Evolutionary conservation across 2,329 filamentous ascomycete species (phyloP).

Genomic region (Tolypocladium cylindrosporum): DNA sequence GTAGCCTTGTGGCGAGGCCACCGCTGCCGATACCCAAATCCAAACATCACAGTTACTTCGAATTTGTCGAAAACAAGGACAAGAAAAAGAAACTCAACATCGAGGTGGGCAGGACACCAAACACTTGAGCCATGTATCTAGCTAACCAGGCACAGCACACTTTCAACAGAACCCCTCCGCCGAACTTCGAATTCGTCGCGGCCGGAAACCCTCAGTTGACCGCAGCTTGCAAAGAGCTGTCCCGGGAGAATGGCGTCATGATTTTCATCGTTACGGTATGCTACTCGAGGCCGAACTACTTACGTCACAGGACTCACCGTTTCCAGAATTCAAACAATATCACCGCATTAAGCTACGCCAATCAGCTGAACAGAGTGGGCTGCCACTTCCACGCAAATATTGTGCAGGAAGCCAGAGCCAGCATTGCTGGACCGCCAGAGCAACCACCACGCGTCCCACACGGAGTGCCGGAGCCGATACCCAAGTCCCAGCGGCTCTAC

Average conservation of each 20-base stretch:
- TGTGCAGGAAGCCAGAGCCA: conserved; percentile 41
- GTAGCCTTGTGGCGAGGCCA: conserved; percentile 26
- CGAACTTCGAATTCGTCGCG: conserved; percentile 53
- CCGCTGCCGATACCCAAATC: conserved; percentile 29
- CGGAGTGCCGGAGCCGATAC: conserved; percentile 43
- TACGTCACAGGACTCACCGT: neutral
- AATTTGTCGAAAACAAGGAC: conserved; percentile 54
- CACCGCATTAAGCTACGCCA: conserved; percentile 29
- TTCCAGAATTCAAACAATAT: conserved; percentile 18
- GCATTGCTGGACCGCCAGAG: conserved; percentile 15
- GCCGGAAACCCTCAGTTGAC: conserved; percentile 53
- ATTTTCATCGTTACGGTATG: conserved; percentile 56
- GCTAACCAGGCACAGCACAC: conserved; percentile 37
- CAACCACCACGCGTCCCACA: conserved; percentile 10
- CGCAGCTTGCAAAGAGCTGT: conserved; percentile 52
- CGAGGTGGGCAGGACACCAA: conserved; percentile 33
- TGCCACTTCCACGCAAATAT: conserved; percentile 51
- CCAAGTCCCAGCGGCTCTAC: conserved; percentile 48
- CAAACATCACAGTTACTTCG: conserved; percentile 53
- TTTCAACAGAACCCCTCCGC: conserved; percentile 39
- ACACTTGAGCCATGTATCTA: neutral
- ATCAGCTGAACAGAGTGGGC: conserved; percentile 49
- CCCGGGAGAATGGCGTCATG: conserved; percentile 50
- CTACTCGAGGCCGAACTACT: neutral
- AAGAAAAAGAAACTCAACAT: conserved; percentile 56